Base-by-base conservation (phyloP, 306 rosid species). In the Echinosophora koreensis region DNA sequence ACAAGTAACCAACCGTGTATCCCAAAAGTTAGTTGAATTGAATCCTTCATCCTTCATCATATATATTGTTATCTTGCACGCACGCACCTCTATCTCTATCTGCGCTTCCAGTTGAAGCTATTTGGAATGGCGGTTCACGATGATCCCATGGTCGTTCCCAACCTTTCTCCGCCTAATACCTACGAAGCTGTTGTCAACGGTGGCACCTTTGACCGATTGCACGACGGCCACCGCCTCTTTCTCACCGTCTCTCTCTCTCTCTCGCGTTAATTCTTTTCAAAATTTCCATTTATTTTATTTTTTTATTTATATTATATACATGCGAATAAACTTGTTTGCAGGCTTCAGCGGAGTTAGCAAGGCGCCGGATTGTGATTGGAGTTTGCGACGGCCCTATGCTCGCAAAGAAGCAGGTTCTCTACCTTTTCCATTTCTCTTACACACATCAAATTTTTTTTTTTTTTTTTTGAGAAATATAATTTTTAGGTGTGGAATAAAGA, bases 351-450 rank as follows among this genome's bases (percentile, higher is more conserved):
- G 84, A 88, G 76, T 72, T 90, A 41, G 92, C 96, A 2, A 84
- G 83, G 88, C 69, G 82, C 63, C 86, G 97, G 51, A 81, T 90
- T 82, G 92, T 90, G 8, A 73, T 92, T 51, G 99, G 97, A 80
- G 80, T 95, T 44, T 95, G 97, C 65, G 94, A 90, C 41, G 97
- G 97, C 0, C 97, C 97, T 74, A 95, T 95, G 97, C 75, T 95
- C 58, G 74, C 81, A 6, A 95, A 92, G 17, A 95, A 92, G 80
- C 82, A 70, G 96, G 98, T 90, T 9, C 3, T 41, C 2, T n/a
- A 1, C 22, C 14, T 74, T 59, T 32, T 63, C 18, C 57, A 8
- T 69, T 55, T 46, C 8, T 69, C 46, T 35, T 55, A 0, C 0
- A 6, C 5, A 22, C 37, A 22, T 54, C 11, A 52, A 41, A 12